phyloP scores from a whole-genome alignment of 2,329 filamentous ascomycete species.

The Phoma herbarum region DNA sequence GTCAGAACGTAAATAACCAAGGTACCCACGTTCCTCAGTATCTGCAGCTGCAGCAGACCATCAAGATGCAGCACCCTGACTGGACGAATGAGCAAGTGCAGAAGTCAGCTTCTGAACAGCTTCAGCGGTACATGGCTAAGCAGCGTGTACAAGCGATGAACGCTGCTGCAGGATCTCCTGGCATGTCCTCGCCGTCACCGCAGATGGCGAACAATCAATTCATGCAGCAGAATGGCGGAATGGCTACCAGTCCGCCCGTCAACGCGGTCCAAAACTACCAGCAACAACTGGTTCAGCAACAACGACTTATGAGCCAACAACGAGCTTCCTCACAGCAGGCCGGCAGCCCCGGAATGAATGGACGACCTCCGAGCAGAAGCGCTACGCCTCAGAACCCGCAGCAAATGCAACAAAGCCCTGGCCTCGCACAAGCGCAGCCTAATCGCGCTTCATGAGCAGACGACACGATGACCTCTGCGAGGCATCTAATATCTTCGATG shows the following conservation, averaged over 20 bases:
- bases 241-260: conserved; percentile 43
- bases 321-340: conserved; percentile 39
- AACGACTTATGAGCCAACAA: conserved; percentile 49
- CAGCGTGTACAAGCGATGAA: conserved; percentile 50
- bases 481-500: conserved; percentile 24
- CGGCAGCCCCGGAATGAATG: conserved; percentile 45
- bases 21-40: conserved; percentile 48
- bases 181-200: conserved; percentile 40
- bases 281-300: conserved; percentile 49
- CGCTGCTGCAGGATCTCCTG: conserved; percentile 47
- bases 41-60: conserved; percentile 41
- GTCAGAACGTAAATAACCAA: conserved; percentile 40
- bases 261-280: conserved; percentile 50
- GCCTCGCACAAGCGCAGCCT: conserved; percentile 46
- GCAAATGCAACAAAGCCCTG: conserved; percentile 46
- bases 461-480: conserved; percentile 27
- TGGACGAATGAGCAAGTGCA: conserved; percentile 47
- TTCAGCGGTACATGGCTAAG: conserved; percentile 43
- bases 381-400: conserved; percentile 51
- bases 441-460: conserved; percentile 18
- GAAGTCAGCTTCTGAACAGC: conserved; percentile 48
- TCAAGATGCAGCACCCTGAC: conserved; percentile 49
- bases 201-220: conserved; percentile 49
- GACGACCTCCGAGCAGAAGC: conserved; percentile 47
- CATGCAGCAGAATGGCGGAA: conserved; percentile 41